Conservation (phyloP, 1,284 basidiomycete genomes). For the Leccinum fuscescens region DNA sequence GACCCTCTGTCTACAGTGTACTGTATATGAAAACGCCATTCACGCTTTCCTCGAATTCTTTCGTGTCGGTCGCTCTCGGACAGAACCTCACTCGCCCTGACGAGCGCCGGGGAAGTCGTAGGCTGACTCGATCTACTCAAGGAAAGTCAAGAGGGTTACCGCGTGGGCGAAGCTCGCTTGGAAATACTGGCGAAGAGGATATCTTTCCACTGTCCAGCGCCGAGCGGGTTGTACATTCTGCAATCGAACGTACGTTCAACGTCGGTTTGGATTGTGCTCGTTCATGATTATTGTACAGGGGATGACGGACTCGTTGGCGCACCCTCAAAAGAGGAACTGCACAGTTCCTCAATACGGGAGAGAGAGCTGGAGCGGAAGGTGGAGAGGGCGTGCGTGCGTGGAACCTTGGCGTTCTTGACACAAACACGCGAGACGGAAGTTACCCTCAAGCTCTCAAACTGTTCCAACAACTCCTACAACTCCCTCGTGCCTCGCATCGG, state of each 20-base stretch:
- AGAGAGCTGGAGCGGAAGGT: slow-evolving; percentile 50
- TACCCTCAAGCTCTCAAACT: too few relatives aligned
- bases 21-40: too few relatives aligned
- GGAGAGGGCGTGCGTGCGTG: slow-evolving; percentile 22
- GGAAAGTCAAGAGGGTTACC: slow-evolving; percentile 34
- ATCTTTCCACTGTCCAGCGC: slow-evolving; percentile 53
- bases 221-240: slow-evolving; percentile 62
- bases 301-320: slow-evolving; percentile 64
- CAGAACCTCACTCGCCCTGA: slow-evolving; percentile 95
- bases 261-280: not conserved
- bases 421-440: too few relatives aligned
- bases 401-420: too few relatives aligned
- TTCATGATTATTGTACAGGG: slow-evolving; percentile 38
- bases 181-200: slow-evolving; percentile 74
- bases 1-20: too few relatives aligned
- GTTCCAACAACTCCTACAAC: too few relatives aligned
- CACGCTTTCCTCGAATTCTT: slow-evolving; percentile 49
- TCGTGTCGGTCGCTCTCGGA: slow-evolving; percentile 74
- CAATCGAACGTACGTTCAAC: slow-evolving; percentile 70
- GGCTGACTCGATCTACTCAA: slow-evolving; percentile 50
- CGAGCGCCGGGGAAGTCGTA: slow-evolving; percentile 76
- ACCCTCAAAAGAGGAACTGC: slow-evolving; percentile 70
- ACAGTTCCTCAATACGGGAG: slow-evolving; percentile 65
- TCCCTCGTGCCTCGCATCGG: too few relatives aligned
- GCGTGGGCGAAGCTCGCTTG: slow-evolving; percentile 78